Conservation (phyloP, 2,329 filamentous ascomycete genomes). For the Aspergillus quadrilineatus region DNA sequence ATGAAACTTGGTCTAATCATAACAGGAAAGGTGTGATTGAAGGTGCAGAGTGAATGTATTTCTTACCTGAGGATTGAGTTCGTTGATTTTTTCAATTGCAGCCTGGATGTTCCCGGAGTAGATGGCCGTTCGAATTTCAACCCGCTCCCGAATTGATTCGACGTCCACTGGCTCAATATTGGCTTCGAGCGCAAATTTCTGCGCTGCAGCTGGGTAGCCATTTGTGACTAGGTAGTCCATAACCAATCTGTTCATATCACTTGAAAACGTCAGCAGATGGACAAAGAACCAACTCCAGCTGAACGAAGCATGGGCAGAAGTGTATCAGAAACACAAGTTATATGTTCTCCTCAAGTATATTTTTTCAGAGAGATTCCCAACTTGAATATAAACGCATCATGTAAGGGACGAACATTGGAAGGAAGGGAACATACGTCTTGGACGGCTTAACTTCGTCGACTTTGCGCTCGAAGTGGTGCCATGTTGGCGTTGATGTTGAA, state of each 20-base stretch:
- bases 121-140: slow-evolving; percentile 81
- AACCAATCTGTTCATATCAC: slow-evolving; percentile 92
- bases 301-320: slow-evolving; percentile 20
- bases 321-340: slow-evolving; percentile 73
- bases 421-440: slow-evolving; percentile 70
- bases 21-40: slow-evolving; percentile 43
- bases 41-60: slow-evolving; percentile 7
- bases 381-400: slow-evolving; percentile 84
- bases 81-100: slow-evolving; percentile 84
- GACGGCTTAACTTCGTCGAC: slow-evolving; percentile 81
- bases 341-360: slow-evolving; percentile 76
- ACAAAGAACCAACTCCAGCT: not conserved
- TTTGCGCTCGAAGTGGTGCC: slow-evolving; percentile 74
- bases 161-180: slow-evolving; percentile 76
- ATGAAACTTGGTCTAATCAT: slow-evolving; percentile 99
- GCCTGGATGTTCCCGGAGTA: slow-evolving; percentile 80
- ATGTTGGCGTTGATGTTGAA: slow-evolving; percentile 68
- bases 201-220: slow-evolving; percentile 88
- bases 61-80: slow-evolving; percentile 85
- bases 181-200: slow-evolving; percentile 90
- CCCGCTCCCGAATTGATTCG: slow-evolving; percentile 71
- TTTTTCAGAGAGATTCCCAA: slow-evolving; percentile 99
- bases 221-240: slow-evolving; percentile 97
- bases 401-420: slow-evolving; percentile 42
- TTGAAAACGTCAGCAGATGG: slow-evolving; percentile 46